phyloP scores from a whole-genome alignment of 1,284 basidiomycete genomes.

The Trichosporon asahii region DNA sequence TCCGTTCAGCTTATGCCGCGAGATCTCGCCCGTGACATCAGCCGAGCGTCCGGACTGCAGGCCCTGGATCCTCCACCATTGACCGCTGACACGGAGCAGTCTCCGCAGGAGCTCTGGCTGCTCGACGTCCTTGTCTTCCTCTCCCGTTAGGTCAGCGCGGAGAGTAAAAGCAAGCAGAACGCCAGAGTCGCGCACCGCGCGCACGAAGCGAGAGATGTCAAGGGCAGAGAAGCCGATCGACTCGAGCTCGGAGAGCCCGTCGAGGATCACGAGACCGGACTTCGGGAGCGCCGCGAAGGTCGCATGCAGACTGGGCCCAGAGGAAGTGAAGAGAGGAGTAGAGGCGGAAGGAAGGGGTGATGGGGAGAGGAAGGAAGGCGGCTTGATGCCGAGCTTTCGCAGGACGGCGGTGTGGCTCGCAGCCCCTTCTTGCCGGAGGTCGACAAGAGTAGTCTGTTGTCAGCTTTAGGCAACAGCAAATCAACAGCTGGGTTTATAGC shows the following conservation, averaged over 20 bases:
- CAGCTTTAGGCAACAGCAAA: too few species aligned
- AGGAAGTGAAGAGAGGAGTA: slow-evolving; percentile 30
- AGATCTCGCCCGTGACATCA: slow-evolving; percentile 47
- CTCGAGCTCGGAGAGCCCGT: slow-evolving; percentile 41
- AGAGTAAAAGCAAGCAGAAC: slow-evolving; percentile 35
- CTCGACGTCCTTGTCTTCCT: slow-evolving; percentile 10
- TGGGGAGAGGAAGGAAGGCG: not conserved
- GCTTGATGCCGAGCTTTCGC: slow-evolving; percentile 14
- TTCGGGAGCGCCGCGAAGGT: slow-evolving; percentile 28
- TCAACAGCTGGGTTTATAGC: too few species aligned
- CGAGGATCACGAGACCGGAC: slow-evolving; percentile 37
- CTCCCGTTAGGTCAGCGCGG: slow-evolving; percentile 32
- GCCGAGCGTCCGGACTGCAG: slow-evolving; percentile 44
- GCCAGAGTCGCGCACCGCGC: slow-evolving; percentile 27
- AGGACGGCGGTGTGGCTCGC: slow-evolving; percentile 30
- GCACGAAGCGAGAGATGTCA: slow-evolving; percentile 37
- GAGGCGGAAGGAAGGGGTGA: slow-evolving; percentile 22
- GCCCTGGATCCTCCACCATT: slow-evolving; percentile 46
- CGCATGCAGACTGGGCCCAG: slow-evolving; percentile 23
- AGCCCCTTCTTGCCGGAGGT: slow-evolving; percentile 39
- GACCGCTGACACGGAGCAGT: slow-evolving; percentile 31
- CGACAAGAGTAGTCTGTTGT: slow-evolving; percentile 39
- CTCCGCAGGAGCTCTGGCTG: slow-evolving; percentile 30
- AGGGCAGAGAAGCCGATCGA: slow-evolving; percentile 33
- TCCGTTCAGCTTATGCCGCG: not conserved